Percentiles rank a stretch among this genome's conserved stretches.
Conservation (phyloP, 768 basidiomycete genomes). For the Coprinellus micaceus region DNA sequence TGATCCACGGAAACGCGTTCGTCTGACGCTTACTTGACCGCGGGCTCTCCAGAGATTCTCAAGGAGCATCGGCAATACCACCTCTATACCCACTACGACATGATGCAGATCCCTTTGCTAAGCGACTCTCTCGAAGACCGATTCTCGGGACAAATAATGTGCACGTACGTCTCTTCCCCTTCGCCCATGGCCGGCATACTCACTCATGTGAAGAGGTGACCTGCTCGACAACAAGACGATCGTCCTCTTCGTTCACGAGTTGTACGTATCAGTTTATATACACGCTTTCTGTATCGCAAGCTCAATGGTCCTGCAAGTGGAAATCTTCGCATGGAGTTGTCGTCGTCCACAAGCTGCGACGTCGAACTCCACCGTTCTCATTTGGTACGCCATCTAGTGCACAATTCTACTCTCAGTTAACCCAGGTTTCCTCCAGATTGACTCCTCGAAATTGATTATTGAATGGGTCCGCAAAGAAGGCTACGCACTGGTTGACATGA, state of each 20-base stretch:
- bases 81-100: constrained; percentile 67
- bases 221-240: constrained; percentile 74
- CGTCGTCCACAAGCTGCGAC: constrained; percentile 67
- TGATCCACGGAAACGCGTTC: too few species aligned
- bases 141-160: constrained; percentile 82
- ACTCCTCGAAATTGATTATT: constrained; percentile 77
- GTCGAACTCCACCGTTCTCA: constrained; percentile 80
- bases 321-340: constrained; percentile 81
- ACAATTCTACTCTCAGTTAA: background rate
- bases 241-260: constrained; percentile 90
- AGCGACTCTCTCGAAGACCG: constrained; percentile 59
- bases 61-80: constrained; percentile 87
- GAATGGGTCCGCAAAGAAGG: constrained; percentile 66
- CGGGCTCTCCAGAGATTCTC: constrained; percentile 69
- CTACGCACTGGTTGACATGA: constrained; percentile 82
- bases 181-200: constrained; percentile 3
- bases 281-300: background rate
- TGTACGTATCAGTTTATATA: constrained; percentile 50
- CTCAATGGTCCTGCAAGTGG: constrained; percentile 50
- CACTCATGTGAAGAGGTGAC: constrained; percentile 51
- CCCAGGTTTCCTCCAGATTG: constrained; percentile 51
- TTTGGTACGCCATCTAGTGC: constrained; percentile 49
- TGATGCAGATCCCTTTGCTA: constrained; percentile 81
- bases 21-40: too few species aligned
- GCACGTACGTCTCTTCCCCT: constrained; percentile 61